Conservation (phyloP, 306 rosid species). For the Hippophae tibetana region DNA sequence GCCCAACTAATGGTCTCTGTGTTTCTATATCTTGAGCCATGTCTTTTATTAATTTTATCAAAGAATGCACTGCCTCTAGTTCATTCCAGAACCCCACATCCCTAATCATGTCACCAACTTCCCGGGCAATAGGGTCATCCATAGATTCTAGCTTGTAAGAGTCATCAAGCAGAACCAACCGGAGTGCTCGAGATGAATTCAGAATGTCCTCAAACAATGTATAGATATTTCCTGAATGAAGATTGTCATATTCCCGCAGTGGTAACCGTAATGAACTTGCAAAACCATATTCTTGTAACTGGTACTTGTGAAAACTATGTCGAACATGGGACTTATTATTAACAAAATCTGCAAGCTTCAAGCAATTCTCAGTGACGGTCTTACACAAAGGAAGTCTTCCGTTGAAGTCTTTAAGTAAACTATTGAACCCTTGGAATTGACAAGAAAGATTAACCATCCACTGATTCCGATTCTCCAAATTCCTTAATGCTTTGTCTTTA, state of each 20-base stretch:
- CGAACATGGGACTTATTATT: constrained; percentile 58
- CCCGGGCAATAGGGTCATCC: constrained; percentile 57
- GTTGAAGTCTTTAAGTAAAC: constrained; percentile 58
- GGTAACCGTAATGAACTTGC: constrained; percentile 56
- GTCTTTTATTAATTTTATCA: constrained; percentile 61
- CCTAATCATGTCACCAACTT: constrained; percentile 49
- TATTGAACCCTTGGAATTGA: constrained; percentile 65
- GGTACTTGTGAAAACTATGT: constrained; percentile 59
- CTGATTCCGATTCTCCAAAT: constrained; percentile 67
- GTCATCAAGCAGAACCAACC: constrained; percentile 46
- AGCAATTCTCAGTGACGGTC: constrained; percentile 43
- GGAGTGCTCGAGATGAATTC: constrained; percentile 49
- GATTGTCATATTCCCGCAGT: constrained; percentile 14
- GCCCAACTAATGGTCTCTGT: constrained; percentile 76
- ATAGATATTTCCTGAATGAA: constrained; percentile 33
- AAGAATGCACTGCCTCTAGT: constrained; percentile 44
- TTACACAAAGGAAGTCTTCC: constrained; percentile 63
- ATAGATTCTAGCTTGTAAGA: constrained; percentile 43
- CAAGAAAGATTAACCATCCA: constrained; percentile 97
- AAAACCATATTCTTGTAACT: constrained; percentile 62
- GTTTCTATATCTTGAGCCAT: constrained; percentile 67
- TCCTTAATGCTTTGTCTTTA: constrained; percentile 64
- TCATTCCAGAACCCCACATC: constrained; percentile 72
- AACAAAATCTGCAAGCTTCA: constrained; percentile 63
- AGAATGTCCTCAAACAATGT: constrained; percentile 53